A percentile compares a stretch with the other conserved stretches of the same genome.
phyloP scores from a whole-genome alignment of 768 basidiomycete genomes.

The Megacollybia marginata region DNA sequence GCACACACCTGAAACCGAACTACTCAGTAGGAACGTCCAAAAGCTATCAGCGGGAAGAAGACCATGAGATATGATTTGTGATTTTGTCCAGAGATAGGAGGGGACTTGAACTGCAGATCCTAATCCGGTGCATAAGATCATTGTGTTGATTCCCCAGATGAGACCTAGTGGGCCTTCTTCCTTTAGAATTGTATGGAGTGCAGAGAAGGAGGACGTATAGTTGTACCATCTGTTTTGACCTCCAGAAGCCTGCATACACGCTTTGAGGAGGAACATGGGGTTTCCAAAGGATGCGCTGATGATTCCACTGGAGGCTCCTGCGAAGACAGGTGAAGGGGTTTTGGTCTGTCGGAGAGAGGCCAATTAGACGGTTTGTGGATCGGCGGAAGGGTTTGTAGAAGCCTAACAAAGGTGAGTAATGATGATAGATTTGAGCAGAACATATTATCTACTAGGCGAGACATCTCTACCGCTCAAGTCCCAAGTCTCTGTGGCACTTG shows the following conservation, averaged over 20 bases:
- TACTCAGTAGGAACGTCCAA: slow-evolving; percentile 84
- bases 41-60: slow-evolving; percentile 70
- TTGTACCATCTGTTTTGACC: slow-evolving; percentile 51
- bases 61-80: slow-evolving; percentile 59
- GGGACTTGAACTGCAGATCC: slow-evolving; percentile 95
- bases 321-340: slow-evolving; percentile 74
- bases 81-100: slow-evolving; percentile 91
- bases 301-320: slow-evolving; percentile 86
- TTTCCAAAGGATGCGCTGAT: slow-evolving; percentile 87
- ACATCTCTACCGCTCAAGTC: no score
- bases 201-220: slow-evolving; percentile 81
- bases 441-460: no score
- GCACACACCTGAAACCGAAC: slow-evolving; percentile 83
- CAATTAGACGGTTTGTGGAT: slow-evolving; percentile 60
- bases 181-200: slow-evolving; percentile 69
- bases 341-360: slow-evolving; percentile 56
- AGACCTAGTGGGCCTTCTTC: slow-evolving; percentile 77
- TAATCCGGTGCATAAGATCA: slow-evolving; percentile 89
- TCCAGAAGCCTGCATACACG: slow-evolving; percentile 71
- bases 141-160: slow-evolving; percentile 86
- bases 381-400: slow-evolving; percentile 92
- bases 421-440: no score
- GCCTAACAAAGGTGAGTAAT: slow-evolving; percentile 38
- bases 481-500: no score
- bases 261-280: slow-evolving; percentile 92